Evolutionary conservation across 2,329 filamentous ascomycete genomes (phyloP).

Genomic region (Raffaelea albimanens): DNA sequence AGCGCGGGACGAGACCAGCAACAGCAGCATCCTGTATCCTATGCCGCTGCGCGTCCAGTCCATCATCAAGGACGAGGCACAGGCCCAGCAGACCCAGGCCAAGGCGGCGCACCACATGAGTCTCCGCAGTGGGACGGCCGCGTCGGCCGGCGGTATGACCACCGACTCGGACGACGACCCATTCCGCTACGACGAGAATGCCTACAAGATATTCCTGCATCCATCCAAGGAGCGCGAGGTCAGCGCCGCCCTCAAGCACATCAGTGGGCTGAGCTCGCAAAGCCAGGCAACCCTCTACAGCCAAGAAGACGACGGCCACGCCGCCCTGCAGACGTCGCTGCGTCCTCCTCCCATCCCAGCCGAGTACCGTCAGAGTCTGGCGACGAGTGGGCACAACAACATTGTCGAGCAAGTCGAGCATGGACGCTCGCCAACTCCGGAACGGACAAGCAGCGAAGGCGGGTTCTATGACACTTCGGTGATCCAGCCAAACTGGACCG

Average conservation of each 20-base stretch:
- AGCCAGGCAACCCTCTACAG: conserved; percentile 16
- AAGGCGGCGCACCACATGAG: conserved; percentile 1
- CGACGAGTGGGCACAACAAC: not conserved
- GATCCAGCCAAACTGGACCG: conserved; percentile 9
- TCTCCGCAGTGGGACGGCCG: conserved; percentile 16
- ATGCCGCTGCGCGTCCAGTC: conserved; percentile 13
- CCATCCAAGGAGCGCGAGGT: conserved; percentile 32
- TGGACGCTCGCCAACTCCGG: conserved; percentile 7
- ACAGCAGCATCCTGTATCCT: conserved; percentile 8
- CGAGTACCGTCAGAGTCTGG: conserved; percentile 3
- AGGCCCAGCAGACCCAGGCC: conserved; percentile 7
- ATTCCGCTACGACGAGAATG: conserved; percentile 34
- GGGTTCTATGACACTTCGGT: conserved; percentile 10
- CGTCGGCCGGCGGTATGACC: conserved; percentile 16
- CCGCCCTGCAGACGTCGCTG: not conserved
- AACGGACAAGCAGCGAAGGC: conserved; percentile 2
- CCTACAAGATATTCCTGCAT: conserved; percentile 27
- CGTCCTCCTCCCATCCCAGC: conserved; percentile 9
- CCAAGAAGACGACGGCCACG: conserved; percentile 8
- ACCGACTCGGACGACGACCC: conserved; percentile 31
- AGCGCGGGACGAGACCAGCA: not conserved
- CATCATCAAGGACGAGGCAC: not conserved
- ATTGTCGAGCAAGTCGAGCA: not conserved
- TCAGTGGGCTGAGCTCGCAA: conserved; percentile 17
- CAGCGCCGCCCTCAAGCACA: conserved; percentile 27